Conservation (phyloP, 352 stramenopile genomes). For the Globisporangium rhizosaccharum region DNA sequence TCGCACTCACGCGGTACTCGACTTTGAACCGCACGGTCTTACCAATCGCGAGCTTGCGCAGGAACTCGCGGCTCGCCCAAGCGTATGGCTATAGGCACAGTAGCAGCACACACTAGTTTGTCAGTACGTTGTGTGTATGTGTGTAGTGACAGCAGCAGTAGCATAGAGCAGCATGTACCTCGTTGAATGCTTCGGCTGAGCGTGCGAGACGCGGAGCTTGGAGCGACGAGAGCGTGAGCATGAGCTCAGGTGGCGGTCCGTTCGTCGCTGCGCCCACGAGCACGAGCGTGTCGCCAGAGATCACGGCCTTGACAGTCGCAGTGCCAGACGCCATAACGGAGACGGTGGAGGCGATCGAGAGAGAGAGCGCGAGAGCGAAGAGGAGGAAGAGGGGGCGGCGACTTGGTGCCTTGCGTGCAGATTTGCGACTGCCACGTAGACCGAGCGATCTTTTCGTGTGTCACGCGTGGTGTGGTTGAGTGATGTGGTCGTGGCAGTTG, state of each 20-base stretch:
- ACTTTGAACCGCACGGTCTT: conserved; percentile 96
- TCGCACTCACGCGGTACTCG: conserved; percentile 79
- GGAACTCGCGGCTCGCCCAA: conserved; percentile 94
- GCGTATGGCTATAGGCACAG: conserved; percentile 87
- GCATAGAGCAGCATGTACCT: conserved; percentile 18
- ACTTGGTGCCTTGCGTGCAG: background rate
- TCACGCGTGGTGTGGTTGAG: background rate
- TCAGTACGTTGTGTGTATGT: background rate
- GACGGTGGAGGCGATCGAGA: background rate
- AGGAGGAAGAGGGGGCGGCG: background rate
- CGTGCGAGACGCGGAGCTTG: conserved; percentile 90
- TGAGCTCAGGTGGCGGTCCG: conserved; percentile 90
- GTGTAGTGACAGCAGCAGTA: background rate
- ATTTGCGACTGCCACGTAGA: background rate
- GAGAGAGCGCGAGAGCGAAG: background rate
- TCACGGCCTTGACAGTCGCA: conserved; percentile 95
- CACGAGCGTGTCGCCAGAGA: conserved; percentile 97
- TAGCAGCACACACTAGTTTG: background rate
- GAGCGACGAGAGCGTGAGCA: conserved; percentile 95
- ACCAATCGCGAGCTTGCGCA: conserved; percentile 93
- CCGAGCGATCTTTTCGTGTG: background rate
- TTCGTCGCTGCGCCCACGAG: conserved; percentile 88
- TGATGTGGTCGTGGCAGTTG: background rate
- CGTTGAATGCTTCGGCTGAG: conserved; percentile 57
- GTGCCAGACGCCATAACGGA: conserved; percentile 69